Percentiles rank a stretch among this genome's conserved stretches.
Evolutionary conservation across 2,329 filamentous ascomycete genomes (phyloP).

Genomic region (Nothophaeocryptopus gaeumannii): DNA sequence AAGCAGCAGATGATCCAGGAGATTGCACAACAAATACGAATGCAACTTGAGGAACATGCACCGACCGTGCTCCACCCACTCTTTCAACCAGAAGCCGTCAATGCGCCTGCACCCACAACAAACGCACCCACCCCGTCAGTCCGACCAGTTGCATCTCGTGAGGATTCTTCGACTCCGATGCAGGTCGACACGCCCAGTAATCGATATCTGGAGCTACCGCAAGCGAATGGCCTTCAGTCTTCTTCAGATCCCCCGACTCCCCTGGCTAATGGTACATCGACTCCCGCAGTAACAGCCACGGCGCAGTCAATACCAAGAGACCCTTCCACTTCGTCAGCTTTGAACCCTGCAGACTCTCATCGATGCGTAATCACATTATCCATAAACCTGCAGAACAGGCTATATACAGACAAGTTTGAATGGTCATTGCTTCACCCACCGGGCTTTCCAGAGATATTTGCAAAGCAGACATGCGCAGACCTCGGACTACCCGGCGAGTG

Average conservation of each 20-base stretch:
- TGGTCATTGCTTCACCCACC: constrained; percentile 93
- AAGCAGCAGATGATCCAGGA: constrained; percentile 65
- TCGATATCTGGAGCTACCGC: constrained; percentile 41
- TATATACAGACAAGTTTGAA: constrained; percentile 97
- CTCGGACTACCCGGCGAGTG: constrained; percentile 87
- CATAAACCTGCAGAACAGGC: constrained; percentile 83
- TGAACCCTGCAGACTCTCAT: constrained; percentile 91
- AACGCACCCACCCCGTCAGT: constrained; percentile 33
- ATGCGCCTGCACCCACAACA: constrained; percentile 29
- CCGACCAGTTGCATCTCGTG: constrained; percentile 47
- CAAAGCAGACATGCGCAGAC: constrained; percentile 88
- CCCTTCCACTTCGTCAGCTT: constrained; percentile 50
- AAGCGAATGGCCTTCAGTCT: constrained; percentile 48
- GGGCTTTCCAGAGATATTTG: constrained; percentile 87
- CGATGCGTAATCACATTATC: constrained; percentile 87
- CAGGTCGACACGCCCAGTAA: constrained; percentile 29
- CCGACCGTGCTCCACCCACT: constrained; percentile 90
- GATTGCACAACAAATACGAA: constrained; percentile 90
- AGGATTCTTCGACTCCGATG: constrained; percentile 48
- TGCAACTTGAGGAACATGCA: constrained; percentile 93
- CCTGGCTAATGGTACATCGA: constrained; percentile 44
- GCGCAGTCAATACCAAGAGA: constrained; percentile 57
- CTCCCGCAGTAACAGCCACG: constrained; percentile 62
- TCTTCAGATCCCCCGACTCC: constrained; percentile 46
- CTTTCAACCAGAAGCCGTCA: constrained; percentile 61